Conservation (phyloP, 2,329 filamentous ascomycete species). For the Alternaria hordeiaustralica region DNA sequence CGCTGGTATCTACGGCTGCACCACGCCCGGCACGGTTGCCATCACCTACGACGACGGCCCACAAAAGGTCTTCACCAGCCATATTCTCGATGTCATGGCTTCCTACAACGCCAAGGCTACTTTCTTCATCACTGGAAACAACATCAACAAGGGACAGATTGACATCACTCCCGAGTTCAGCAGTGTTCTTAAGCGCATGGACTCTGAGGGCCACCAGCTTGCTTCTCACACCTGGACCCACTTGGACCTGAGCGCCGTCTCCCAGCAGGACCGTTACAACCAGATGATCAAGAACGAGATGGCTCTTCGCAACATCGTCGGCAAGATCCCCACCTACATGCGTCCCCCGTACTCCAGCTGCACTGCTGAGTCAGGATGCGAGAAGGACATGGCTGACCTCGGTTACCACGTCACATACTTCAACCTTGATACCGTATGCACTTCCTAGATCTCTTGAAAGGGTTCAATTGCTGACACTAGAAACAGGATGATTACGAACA, state of each 20-base stretch:
- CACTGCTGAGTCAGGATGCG: constrained; percentile 45
- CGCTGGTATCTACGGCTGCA: constrained; percentile 63
- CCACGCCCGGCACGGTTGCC: constrained; percentile 63
- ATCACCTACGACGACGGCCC: constrained; percentile 74
- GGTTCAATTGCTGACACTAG: not conserved
- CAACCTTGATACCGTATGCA: constrained; percentile 60
- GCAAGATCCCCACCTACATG: constrained; percentile 63
- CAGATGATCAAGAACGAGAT: constrained; percentile 63
- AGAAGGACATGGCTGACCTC: constrained; percentile 51
- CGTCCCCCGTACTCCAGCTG: constrained; percentile 58
- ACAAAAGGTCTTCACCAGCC: constrained; percentile 62
- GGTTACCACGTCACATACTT: constrained; percentile 68
- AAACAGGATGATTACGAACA: constrained; percentile 64
- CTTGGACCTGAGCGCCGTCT: constrained; percentile 55
- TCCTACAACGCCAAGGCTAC: constrained; percentile 68
- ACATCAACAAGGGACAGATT: constrained; percentile 63
- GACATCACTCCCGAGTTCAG: constrained; percentile 58
- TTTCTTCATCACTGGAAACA: constrained; percentile 70
- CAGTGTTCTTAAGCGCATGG: constrained; percentile 63
- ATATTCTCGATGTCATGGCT: constrained; percentile 67
- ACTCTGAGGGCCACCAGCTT: constrained; percentile 64
- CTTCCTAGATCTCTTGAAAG: not conserved
- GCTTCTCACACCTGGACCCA: constrained; percentile 66
- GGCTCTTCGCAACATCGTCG: constrained; percentile 63
- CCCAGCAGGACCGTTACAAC: constrained; percentile 52